Evolutionary conservation across 306 rosid genomes (phyloP), one percentile per base, ranked within the genome.

Genomic region (Quercus agrifolia): DNA sequence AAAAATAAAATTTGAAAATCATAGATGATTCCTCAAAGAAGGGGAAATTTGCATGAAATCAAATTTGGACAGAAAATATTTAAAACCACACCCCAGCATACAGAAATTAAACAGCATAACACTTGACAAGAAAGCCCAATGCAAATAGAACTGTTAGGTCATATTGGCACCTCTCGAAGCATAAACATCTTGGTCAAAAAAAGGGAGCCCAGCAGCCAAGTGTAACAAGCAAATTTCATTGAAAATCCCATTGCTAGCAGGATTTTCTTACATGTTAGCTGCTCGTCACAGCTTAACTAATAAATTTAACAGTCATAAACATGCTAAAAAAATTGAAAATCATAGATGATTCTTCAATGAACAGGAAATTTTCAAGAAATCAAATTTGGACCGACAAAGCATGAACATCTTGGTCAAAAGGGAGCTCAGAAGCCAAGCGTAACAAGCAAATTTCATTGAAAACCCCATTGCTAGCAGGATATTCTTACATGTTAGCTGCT

Each of bases 401-500:
- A 57, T 20, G 9, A 9, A 46, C 3, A 30, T 28, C 12, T 2
- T 10, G 59, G 66, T 5, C 30, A 56, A 20, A 57, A 38, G 31
- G 2, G 66, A 79, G 91, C 92, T 87, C 84, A 88, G 93, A 89
- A 90, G 89, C 84, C 87, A 87, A 87, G 90, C 87, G 87, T 83
- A 85, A 83, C 90, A 91, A 69, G 73, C 0, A 25, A 8, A 85
- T 84, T 84, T 90, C 91, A 68, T 33, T 17, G 86, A 85, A 79
- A 88, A 84, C 78, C 46, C 78, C 84, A 58, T 49, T 23, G 3
- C 30, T 30, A 35, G 64, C 56, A 70, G 54, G 54, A 56, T 46
- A 74, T 83, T 74, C 89, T 85, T 88, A 83, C 73, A 59, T 84
- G 90, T 87, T 85, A 85, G 30, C 70, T 25, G 72, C 78, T 88